Evolutionary conservation across 1,139 yeast species (phyloP).

Genomic region (Ashbya aceris): DNA sequence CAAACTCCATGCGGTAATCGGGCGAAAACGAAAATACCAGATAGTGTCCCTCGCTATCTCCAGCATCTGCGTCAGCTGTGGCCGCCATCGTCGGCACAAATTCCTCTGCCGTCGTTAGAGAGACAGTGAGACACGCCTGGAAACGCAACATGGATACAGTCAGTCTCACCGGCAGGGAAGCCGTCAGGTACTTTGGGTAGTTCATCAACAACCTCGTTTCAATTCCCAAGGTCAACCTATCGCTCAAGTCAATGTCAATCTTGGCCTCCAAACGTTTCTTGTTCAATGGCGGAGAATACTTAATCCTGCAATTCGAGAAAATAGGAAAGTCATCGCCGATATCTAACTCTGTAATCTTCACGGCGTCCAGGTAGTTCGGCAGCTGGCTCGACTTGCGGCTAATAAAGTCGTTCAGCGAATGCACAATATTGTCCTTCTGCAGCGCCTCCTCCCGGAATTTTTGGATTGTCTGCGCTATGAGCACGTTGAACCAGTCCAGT

Average conservation of each 20-base stretch:
- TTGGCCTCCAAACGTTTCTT: constrained; percentile 64
- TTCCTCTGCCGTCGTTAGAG: constrained; percentile 34
- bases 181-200: constrained; percentile 78
- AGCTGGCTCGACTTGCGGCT: constrained; percentile 32
- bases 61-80: constrained; percentile 11
- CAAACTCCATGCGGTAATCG: constrained; percentile 80
- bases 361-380: constrained; percentile 75
- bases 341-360: constrained; percentile 77
- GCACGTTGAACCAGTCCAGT: constrained; percentile 91
- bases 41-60: constrained; percentile 36
- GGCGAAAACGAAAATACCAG: constrained; percentile 85
- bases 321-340: constrained; percentile 95
- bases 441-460: constrained; percentile 84
- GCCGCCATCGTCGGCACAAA: constrained; percentile 45
- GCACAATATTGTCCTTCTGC: constrained; percentile 72
- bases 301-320: constrained; percentile 83
- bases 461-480: constrained; percentile 82
- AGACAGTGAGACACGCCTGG: constrained; percentile 84
- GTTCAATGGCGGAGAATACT: constrained; percentile 38
- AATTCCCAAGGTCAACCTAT: constrained; percentile 79
- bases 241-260: constrained; percentile 87
- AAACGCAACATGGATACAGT: constrained; percentile 85
- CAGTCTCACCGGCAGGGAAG: constrained; percentile 72
- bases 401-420: constrained; percentile 53
- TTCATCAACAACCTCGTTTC: constrained; percentile 76